phyloP scores from a whole-genome alignment of 2,329 filamentous ascomycete species.

The Verticillium tricorpus region DNA sequence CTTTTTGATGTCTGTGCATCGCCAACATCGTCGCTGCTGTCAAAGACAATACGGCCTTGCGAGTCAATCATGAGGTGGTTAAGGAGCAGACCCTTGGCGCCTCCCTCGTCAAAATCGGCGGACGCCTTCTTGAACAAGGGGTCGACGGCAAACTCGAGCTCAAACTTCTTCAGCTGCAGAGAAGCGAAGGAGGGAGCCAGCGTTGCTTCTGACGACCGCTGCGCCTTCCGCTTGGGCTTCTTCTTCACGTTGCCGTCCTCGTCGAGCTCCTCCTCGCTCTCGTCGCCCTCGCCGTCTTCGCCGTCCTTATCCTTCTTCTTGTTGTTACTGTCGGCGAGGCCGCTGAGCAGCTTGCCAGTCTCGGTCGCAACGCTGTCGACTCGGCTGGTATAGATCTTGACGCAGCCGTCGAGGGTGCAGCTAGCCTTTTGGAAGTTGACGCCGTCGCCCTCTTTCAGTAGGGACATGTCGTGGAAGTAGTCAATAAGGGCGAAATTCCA shows the following conservation, averaged over 20 bases:
- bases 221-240: conserved; percentile 70
- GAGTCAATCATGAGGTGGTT: conserved; percentile 97
- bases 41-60: conserved; percentile 91
- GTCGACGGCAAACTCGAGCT: conserved; percentile 93
- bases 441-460: conserved; percentile 91
- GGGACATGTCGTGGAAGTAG: conserved; percentile 98
- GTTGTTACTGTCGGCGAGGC: conserved; percentile 80
- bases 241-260: conserved; percentile 57
- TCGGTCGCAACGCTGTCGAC: conserved; percentile 98
- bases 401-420: conserved; percentile 94
- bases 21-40: conserved; percentile 85
- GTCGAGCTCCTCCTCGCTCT: conserved; percentile 58
- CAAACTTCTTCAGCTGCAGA: conserved; percentile 93
- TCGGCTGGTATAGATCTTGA: conserved; percentile 98
- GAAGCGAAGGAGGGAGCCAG: conserved; percentile 83
- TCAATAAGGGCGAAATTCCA: conserved; percentile 99
- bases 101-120: conserved; percentile 96
- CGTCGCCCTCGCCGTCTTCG: conserved; percentile 64
- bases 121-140: conserved; percentile 99
- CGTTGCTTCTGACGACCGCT: conserved; percentile 87
- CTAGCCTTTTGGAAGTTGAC: conserved; percentile 99
- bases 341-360: conserved; percentile 90
- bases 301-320: conserved; percentile 65
- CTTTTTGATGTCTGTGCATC: conserved; percentile 42
- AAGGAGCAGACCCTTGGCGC: conserved; percentile 87